Base-by-base conservation (phyloP, 208 protist species). In the Acanthamoeba royreba region DNA sequence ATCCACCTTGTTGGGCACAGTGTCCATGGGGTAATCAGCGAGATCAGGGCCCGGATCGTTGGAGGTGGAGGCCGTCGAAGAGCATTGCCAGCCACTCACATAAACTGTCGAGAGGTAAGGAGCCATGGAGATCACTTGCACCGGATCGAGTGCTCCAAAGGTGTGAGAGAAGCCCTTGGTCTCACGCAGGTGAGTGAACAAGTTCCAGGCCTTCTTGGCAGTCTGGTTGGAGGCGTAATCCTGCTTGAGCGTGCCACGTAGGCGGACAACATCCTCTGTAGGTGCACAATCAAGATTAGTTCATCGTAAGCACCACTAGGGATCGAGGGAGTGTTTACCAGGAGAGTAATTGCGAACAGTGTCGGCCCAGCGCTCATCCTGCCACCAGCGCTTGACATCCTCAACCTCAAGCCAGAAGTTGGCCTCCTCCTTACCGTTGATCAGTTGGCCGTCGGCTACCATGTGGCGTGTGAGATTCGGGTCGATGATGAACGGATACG, bases 51-150 rank as follows among this genome's bases (percentile, higher is more conserved):
- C 9, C 7, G 5, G 49, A 9, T 98, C 97, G 79, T 97, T 98
- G 42, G 95, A 95, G 38, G 95, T 95, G 19, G 97, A 97, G 87
- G 97, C 96, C 31, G 97, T 98, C n/a, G 95, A 97, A 13, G 95
- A 97, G 38, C 95, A 97, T 92, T 98, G 97, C 97, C 97, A 97
- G 63, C 97, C 97, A n/a, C 93, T 96, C 40, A 98, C 95, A 95
- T 98, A 98, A 55, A 97, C 96, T 33, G 95, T 96, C 42, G 93
- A 79, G 46, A 98, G 63, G 86, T 97, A 97, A 33, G 96, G 95
- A n/a, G 96, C 96, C 97, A 98, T 98, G 92, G 97, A 96, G 13
- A 96, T 93, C 38, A 97, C 96, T 93, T 98, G 97, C 33, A 98
- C 96, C 11, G 96, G 96, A 58, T 98, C 97, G 22, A 98, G 95